Evolutionary conservation across 495 filamentous ascomycete genomes (phyloP).

Genomic region (Aspergillus saccharolyticus): DNA sequence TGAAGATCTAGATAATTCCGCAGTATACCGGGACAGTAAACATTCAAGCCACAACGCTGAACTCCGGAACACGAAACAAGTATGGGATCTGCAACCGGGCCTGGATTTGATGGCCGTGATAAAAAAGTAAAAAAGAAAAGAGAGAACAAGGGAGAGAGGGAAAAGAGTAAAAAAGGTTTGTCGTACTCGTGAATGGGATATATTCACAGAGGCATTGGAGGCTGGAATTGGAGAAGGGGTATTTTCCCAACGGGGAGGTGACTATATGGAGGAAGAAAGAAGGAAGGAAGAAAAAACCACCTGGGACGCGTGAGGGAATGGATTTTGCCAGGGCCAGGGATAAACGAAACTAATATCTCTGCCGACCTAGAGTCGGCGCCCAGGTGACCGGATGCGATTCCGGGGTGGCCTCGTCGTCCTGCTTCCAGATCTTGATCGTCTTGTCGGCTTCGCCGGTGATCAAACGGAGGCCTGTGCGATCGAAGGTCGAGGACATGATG

Average conservation of each 20-base stretch:
- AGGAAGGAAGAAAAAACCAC: neutral
- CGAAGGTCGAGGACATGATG: slow-evolving; percentile 88
- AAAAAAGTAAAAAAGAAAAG: too few relatives aligned
- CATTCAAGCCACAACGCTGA: too few relatives aligned
- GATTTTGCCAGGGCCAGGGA: neutral
- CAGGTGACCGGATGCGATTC: slow-evolving; percentile 91
- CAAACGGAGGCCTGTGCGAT: slow-evolving; percentile 78
- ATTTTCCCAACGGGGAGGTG: too few relatives aligned
- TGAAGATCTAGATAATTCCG: too few relatives aligned
- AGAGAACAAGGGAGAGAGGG: too few relatives aligned
- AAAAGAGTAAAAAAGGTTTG: too few relatives aligned
- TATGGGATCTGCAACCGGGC: too few relatives aligned
- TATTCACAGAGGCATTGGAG: neutral
- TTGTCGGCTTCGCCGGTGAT: slow-evolving; percentile 97
- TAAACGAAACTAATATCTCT: slow-evolving; percentile 50
- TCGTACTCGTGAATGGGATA: neutral
- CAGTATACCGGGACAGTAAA: too few relatives aligned
- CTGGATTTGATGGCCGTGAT: too few relatives aligned
- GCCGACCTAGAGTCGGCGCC: slow-evolving; percentile 75
- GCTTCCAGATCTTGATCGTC: slow-evolving; percentile 95
- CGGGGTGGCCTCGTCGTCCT: slow-evolving; percentile 81
- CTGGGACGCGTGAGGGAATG: neutral
- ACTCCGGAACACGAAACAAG: too few relatives aligned
- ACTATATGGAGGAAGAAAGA: slow-evolving; percentile 13
- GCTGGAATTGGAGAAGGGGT: slow-evolving; percentile 11